Percentiles rank a stretch among this genome's conserved stretches.
Conservation (phyloP, 768 basidiomycete genomes). For the Infundibulicybe gibba region DNA sequence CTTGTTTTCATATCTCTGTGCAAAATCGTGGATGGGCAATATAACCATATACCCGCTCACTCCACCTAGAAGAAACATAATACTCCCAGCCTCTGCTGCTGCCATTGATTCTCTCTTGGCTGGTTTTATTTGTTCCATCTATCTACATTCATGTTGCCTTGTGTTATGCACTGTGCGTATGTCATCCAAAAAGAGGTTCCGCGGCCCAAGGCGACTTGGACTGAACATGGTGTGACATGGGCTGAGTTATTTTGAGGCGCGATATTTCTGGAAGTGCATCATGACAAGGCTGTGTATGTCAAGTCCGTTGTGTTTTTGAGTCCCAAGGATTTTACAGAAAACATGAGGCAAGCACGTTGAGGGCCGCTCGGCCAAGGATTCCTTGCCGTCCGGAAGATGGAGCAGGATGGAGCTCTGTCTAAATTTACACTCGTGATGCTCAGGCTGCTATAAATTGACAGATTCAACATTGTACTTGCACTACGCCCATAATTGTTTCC, state of each 20-base stretch:
- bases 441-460: too few species aligned
- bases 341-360: too few species aligned
- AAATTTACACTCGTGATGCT: too few species aligned
- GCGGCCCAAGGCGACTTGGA: not conserved
- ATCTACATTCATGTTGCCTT: constrained; percentile 16
- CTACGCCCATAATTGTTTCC: not conserved
- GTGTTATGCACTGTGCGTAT: constrained; percentile 21
- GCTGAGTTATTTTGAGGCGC: too few species aligned
- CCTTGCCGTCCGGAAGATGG: too few species aligned
- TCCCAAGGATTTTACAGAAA: not conserved
- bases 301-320: not conserved
- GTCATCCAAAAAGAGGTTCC: constrained; percentile 11
- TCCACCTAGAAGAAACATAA: constrained; percentile 99
- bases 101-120: constrained; percentile 53
- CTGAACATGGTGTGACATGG: too few species aligned
- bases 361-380: too few species aligned
- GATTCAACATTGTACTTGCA: too few species aligned
- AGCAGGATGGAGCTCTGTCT: too few species aligned
- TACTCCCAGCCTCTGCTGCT: constrained; percentile 88
- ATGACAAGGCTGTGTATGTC: not conserved
- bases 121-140: constrained; percentile 13
- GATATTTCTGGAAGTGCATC: not conserved
- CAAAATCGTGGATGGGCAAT: constrained; percentile 93
- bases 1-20: constrained; percentile 4
- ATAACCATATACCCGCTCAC: constrained; percentile 90